Evolutionary conservation across 2,329 filamentous ascomycete genomes (phyloP).

Genomic region (Venturiaceae sp.): DNA sequence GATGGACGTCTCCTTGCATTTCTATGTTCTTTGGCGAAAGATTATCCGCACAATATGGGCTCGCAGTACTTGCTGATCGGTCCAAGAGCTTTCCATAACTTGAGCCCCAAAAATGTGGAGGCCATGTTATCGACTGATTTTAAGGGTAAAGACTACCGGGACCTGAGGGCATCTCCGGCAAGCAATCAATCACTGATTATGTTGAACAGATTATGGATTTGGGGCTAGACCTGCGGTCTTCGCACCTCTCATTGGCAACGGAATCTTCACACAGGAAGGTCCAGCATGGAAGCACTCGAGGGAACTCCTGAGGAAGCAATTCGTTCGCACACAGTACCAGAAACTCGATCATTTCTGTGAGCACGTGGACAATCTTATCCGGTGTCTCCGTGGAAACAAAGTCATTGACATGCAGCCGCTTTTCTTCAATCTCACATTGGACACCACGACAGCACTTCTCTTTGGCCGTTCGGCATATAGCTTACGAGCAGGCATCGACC

Average conservation of each 20-base stretch:
- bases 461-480: slow-evolving; percentile 41
- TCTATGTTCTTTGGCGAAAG: slow-evolving; percentile 12
- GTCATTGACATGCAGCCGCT: slow-evolving; percentile 46
- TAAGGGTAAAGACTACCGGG: slow-evolving; percentile 11
- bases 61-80: slow-evolving; percentile 19
- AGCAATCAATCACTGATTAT: neutral
- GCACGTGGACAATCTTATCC: slow-evolving; percentile 24
- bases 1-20: slow-evolving; percentile 12
- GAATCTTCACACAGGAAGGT: slow-evolving; percentile 4
- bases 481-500: slow-evolving; percentile 16
- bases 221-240: neutral
- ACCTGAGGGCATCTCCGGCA: neutral
- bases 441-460: slow-evolving; percentile 58
- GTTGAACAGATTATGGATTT: slow-evolving; percentile 1
- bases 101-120: slow-evolving; percentile 18
- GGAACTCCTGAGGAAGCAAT: slow-evolving; percentile 15
- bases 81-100: slow-evolving; percentile 16
- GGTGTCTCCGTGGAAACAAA: slow-evolving; percentile 13
- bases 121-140: slow-evolving; percentile 16
- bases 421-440: slow-evolving; percentile 57
- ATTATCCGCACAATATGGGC: slow-evolving; percentile 16
- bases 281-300: neutral
- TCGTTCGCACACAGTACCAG: slow-evolving; percentile 21
- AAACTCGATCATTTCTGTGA: slow-evolving; percentile 22
- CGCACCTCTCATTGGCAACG: slow-evolving; percentile 1